phyloP scores from a whole-genome alignment of 768 basidiomycete species.

The Tylopilus sp. region DNA sequence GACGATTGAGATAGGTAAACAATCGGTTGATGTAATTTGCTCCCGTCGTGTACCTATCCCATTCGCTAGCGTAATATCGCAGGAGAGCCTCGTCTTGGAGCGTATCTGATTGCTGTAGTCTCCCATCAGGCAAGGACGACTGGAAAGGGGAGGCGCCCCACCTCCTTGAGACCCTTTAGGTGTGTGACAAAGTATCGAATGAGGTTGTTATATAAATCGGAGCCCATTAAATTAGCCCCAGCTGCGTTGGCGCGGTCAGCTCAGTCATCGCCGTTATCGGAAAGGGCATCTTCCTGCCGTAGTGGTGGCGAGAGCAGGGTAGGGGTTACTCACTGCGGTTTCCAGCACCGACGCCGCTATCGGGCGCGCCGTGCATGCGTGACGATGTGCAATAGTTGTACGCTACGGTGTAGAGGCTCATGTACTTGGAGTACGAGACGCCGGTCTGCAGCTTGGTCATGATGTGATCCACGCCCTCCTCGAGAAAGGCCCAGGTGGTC shows the following conservation, averaged over 20 bases:
- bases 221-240: conserved; percentile 94
- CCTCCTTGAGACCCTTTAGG: conserved; percentile 63
- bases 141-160: conserved; percentile 35
- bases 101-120: conserved; percentile 63
- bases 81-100: conserved; percentile 86
- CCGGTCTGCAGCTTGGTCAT: conserved; percentile 90
- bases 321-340: conserved; percentile 53
- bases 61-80: conserved; percentile 87
- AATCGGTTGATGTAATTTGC: conserved; percentile 96
- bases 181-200: conserved; percentile 87
- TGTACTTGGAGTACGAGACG: conserved; percentile 87
- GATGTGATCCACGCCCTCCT: conserved; percentile 85
- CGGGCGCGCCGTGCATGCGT: conserved; percentile 58
- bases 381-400: conserved; percentile 98
- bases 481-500: conserved; percentile 86
- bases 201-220: conserved; percentile 94
- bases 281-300: conserved; percentile 22
- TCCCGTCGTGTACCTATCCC: conserved; percentile 96
- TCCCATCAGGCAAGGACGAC: conserved; percentile 13
- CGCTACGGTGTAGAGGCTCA: conserved; percentile 85
- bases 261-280: conserved; percentile 19
- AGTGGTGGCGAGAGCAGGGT: conserved; percentile 3
- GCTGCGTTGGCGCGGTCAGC: conserved; percentile 42
- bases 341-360: conserved; percentile 32
- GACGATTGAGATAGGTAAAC: conserved; percentile 97